Base-by-base conservation (phyloP, 2,329 filamentous ascomycete genomes). In the Sarocladiaceae sp. region DNA sequence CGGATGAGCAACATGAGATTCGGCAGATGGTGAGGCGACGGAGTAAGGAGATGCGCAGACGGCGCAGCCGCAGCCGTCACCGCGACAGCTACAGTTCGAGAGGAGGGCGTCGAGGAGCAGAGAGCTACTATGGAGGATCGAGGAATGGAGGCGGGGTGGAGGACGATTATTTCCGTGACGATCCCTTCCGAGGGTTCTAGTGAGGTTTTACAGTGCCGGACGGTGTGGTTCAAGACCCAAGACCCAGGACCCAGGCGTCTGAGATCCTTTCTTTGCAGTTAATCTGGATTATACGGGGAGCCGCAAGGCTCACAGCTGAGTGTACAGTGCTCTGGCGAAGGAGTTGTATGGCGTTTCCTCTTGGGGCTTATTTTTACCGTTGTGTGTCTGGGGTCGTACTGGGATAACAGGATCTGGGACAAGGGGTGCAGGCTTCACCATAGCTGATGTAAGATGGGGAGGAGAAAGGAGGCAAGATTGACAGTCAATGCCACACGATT, bases 141-240 rank as follows among this genome's bases (percentile, higher is more conserved):
- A 70, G 69, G 16, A 74, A 68, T 45, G 65, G 66, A 46, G 69
- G 65, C 6, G 61, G 65, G 9, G 63, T 66, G 13, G 74, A 80
- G 48, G 77, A 82, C 46, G 76, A 82, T 46, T 78, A 69, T 53
- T 70, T 72, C 56, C 65, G 72, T 29, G 74, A 81, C 19, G 78
- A 83, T 49, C 79, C 79, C 1, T 83, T 83, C 52, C 71, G 68
- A 51, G 78, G 78, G 3, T 83, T 83, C 52, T 83, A 57, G n/a
- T n/a, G n/a, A 62, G 27, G 7, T 12, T 23, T 32, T 27, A 11
- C 26, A 9, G n/a, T 9, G n/a, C 26, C 9, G n/a, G 9, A 9
- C n/a, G 9, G 9, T 29, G 9, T 29, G 9, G 9, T 29, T 29
- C 26, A 29, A 9, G 26, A n/a, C 9, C 9, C 26, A 29, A 29